Conservation (phyloP, 2,329 filamentous ascomycete genomes). For the Aspergillus aculeatus region DNA sequence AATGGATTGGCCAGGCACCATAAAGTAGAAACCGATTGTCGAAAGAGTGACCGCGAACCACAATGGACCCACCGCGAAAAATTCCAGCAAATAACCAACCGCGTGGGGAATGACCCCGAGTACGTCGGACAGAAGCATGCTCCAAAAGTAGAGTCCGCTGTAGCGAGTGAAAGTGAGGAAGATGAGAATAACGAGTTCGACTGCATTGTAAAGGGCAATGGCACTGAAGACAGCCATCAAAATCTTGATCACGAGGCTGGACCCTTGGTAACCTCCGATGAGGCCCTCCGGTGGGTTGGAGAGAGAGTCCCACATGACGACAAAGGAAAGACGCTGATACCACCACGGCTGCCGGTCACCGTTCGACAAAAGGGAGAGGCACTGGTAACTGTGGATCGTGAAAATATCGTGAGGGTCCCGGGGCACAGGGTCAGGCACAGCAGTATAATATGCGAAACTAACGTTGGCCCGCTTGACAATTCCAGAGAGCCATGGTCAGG, state of each 20-base stretch:
- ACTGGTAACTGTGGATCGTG: neutral
- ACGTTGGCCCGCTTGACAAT: neutral
- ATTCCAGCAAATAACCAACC: constrained; percentile 41
- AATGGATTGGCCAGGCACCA: constrained; percentile 62
- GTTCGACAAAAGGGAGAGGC: neutral
- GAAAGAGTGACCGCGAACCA: constrained; percentile 43
- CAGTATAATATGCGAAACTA: neutral
- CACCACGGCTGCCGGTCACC: neutral
- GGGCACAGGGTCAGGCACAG: neutral
- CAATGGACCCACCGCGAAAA: constrained; percentile 34
- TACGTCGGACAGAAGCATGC: constrained; percentile 36
- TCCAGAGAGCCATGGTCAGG: neutral
- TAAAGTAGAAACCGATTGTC: constrained; percentile 56
- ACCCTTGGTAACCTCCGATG: constrained; percentile 27
- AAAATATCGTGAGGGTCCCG: neutral
- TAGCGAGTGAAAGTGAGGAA: constrained; percentile 40
- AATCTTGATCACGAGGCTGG: constrained; percentile 24
- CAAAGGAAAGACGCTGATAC: neutral
- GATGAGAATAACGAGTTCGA: constrained; percentile 41
- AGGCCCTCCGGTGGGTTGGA: constrained; percentile 29
- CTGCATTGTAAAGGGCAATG: constrained; percentile 51
- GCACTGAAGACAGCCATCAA: constrained; percentile 34
- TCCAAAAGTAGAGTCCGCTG: constrained; percentile 44
- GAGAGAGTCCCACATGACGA: constrained; percentile 17
- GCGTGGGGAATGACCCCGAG: constrained; percentile 38